These are phyloP conservation scores for Neurospora sp. DNA, from an alignment of 495 filamentous ascomycete species.

Conservation along the genomic window DNA sequence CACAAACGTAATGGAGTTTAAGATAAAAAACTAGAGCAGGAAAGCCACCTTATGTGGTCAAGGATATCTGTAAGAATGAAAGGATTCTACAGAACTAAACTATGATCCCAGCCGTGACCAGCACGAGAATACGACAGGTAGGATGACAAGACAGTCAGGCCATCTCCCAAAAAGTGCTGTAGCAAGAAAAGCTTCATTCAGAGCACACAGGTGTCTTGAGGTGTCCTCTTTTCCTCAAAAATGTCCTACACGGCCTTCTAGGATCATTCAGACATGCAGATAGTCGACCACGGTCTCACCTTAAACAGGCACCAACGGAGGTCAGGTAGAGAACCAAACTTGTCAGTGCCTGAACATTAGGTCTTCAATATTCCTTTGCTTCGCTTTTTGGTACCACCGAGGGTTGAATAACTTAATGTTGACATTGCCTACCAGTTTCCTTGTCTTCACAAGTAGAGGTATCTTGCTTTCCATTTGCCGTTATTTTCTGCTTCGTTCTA, in stretches of 20 bases:
- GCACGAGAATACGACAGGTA: too few relatives aligned
- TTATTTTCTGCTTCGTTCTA: background rate
- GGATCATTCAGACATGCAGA: background rate
- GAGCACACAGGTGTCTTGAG: too few relatives aligned
- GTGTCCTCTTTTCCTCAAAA: background rate
- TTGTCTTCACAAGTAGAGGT: too few relatives aligned
- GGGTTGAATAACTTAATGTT: background rate
- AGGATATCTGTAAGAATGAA: background rate
- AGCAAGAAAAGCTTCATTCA: too few relatives aligned
- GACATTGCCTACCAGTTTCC: background rate
- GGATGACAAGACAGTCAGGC: too few relatives aligned
- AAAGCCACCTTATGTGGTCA: background rate
- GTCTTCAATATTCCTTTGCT: background rate
- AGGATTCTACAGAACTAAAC: background rate
- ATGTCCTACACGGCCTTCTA: background rate
- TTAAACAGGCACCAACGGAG: background rate
- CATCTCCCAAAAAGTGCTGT: too few relatives aligned
- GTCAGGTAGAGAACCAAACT: too few relatives aligned
- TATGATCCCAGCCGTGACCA: background rate
- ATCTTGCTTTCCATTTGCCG: background rate
- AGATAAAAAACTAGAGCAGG: background rate
- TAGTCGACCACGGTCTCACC: background rate
- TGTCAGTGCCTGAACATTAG: background rate
- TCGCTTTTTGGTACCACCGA: too few relatives aligned
- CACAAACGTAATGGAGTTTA: background rate